Evolutionary conservation across 306 rosid species (phyloP).

Genomic region (Gillenia trifoliata): DNA sequence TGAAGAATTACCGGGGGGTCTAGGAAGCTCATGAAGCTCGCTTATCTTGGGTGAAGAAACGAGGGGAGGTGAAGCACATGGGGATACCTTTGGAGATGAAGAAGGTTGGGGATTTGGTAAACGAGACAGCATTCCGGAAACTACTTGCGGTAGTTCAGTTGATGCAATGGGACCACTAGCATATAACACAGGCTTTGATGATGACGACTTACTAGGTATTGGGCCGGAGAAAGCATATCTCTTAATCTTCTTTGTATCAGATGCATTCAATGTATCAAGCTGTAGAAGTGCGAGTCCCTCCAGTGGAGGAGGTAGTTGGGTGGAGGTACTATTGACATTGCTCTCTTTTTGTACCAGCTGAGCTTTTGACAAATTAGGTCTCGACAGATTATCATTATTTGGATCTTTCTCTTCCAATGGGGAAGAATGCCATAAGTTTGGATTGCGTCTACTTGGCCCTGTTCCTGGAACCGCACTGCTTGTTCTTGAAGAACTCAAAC

Average conservation of each 20-base stretch:
- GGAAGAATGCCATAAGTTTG: slow-evolving; percentile 72
- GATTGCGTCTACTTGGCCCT: slow-evolving; percentile 48
- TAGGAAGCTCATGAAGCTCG: slow-evolving; percentile 93
- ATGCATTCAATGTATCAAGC: slow-evolving; percentile 35
- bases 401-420: slow-evolving; percentile 59
- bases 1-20: slow-evolving; percentile 65
- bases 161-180: slow-evolving; percentile 32
- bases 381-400: slow-evolving; percentile 40
- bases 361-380: slow-evolving; percentile 33
- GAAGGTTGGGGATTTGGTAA: slow-evolving; percentile 57
- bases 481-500: slow-evolving; percentile 30
- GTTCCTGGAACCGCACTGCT: slow-evolving; percentile 37
- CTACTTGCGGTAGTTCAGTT: slow-evolving; percentile 33
- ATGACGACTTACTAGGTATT: slow-evolving; percentile 46
- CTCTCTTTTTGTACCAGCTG: slow-evolving; percentile 50
- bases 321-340: slow-evolving; percentile 30
- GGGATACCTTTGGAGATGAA: slow-evolving; percentile 73
- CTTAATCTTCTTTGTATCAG: slow-evolving; percentile 45
- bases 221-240: slow-evolving; percentile 82
- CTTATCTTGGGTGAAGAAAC: slow-evolving; percentile 75
- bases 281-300: slow-evolving; percentile 53
- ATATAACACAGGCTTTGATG: slow-evolving; percentile 44
- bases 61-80: slow-evolving; percentile 66
- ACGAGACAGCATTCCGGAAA: slow-evolving; percentile 46
- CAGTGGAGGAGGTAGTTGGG: slow-evolving; percentile 60